Conservation (phyloP, 2,329 filamentous ascomycete genomes). For the Pezicula neosporulosa region DNA sequence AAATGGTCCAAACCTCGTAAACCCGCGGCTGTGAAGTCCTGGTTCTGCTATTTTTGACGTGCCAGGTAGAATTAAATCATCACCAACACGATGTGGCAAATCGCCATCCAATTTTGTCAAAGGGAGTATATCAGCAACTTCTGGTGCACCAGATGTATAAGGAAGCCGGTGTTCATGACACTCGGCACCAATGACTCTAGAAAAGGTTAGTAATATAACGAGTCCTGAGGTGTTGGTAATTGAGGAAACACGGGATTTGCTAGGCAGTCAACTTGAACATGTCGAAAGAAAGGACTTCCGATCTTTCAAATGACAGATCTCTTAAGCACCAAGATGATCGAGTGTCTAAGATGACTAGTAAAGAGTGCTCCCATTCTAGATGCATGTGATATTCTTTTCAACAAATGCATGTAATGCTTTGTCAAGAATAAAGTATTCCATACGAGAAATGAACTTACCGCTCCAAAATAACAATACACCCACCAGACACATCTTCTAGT, state of each 20-base stretch:
- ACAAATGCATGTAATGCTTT: background rate
- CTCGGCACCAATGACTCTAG: constrained; percentile 9
- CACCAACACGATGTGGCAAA: constrained; percentile 1
- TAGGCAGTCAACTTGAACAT: too few relatives aligned
- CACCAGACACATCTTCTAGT: constrained; percentile 14
- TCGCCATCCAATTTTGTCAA: constrained; percentile 1
- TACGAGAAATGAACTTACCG: constrained; percentile 4
- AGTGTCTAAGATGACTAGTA: too few relatives aligned
- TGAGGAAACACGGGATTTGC: too few relatives aligned
- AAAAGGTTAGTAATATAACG: too few relatives aligned
- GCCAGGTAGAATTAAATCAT: constrained; percentile 12
- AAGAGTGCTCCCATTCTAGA: too few relatives aligned
- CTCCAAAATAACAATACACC: constrained; percentile 13
- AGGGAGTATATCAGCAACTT: constrained; percentile 10
- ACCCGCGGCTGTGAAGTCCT: background rate
- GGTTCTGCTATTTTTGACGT: background rate
- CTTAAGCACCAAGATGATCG: too few relatives aligned
- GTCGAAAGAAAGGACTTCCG: too few relatives aligned
- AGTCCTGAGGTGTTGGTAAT: too few relatives aligned
- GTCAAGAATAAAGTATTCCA: background rate
- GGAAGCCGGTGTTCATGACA: constrained; percentile 9
- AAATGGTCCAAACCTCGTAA: constrained; percentile 9
- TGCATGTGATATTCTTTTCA: background rate
- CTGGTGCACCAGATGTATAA: constrained; percentile 8
- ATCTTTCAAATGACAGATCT: too few relatives aligned